Evolutionary conservation across 495 filamentous ascomycete species (phyloP).

Genomic region (Lasiosphaeria miniovina): DNA sequence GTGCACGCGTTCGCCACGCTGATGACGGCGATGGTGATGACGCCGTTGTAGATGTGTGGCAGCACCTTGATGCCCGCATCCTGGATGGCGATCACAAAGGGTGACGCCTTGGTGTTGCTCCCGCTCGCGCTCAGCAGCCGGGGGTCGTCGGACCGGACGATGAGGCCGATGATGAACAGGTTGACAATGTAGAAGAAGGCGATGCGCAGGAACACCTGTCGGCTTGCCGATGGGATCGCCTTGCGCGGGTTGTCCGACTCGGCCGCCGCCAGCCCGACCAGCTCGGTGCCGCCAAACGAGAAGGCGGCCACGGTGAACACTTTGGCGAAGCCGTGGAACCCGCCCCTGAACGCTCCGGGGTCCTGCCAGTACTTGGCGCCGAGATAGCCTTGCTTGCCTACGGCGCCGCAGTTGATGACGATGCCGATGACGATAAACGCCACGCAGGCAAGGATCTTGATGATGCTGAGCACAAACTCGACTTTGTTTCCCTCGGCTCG

Average conservation of each 20-base stretch:
- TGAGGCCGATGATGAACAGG: constrained; percentile 58
- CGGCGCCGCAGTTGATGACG: constrained; percentile 50
- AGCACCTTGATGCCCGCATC: constrained; percentile 63
- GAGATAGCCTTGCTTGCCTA: constrained; percentile 67
- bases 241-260: constrained; percentile 75
- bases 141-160: constrained; percentile 44
- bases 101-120: constrained; percentile 48
- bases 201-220: constrained; percentile 83
- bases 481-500: constrained; percentile 22
- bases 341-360: constrained; percentile 63
- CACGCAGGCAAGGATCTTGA: constrained; percentile 38
- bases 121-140: constrained; percentile 40
- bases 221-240: constrained; percentile 73
- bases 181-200: constrained; percentile 75
- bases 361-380: constrained; percentile 52
- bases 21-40: constrained; percentile 61
- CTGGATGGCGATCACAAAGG: constrained; percentile 66
- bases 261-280: constrained; percentile 71
- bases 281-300: constrained; percentile 67
- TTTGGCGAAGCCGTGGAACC: constrained; percentile 65
- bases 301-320: constrained; percentile 68
- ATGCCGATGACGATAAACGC: constrained; percentile 54
- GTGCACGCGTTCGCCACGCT: constrained; percentile 62
- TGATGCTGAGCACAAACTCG: constrained; percentile 39
- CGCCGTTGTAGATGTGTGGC: constrained; percentile 67